phyloP scores from a whole-genome alignment of 495 filamentous ascomycete species.

The Xylaria nigripes region DNA sequence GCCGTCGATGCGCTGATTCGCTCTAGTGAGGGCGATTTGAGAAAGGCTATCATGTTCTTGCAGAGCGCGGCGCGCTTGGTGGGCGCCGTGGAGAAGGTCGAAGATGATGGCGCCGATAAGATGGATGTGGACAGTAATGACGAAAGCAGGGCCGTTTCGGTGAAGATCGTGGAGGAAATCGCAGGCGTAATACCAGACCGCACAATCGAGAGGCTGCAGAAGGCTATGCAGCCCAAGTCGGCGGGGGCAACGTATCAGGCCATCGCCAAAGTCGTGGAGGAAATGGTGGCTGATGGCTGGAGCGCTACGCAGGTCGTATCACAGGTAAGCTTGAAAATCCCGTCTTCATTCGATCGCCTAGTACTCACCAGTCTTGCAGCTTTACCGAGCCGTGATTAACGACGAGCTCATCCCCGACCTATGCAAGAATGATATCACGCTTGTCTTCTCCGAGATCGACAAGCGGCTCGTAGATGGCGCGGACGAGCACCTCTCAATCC shows the following conservation, averaged over 20 bases:
- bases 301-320: constrained; percentile 82
- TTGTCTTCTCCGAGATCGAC: constrained; percentile 85
- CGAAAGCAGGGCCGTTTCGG: constrained; percentile 52
- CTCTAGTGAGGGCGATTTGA: constrained; percentile 86
- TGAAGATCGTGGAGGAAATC: constrained; percentile 82
- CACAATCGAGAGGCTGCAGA: constrained; percentile 59
- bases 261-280: constrained; percentile 68
- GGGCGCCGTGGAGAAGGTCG: constrained; percentile 44
- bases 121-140: constrained; percentile 54
- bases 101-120: constrained; percentile 40
- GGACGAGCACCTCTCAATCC: constrained; percentile 85
- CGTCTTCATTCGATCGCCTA: background rate
- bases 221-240: constrained; percentile 69
- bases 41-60: constrained; percentile 92
- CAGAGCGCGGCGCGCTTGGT: constrained; percentile 82
- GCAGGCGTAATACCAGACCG: constrained; percentile 80
- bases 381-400: constrained; percentile 76
- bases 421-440: constrained; percentile 85
- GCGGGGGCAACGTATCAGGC: constrained; percentile 59
- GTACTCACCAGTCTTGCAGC: constrained; percentile 37
- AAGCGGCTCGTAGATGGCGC: constrained; percentile 95
- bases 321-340: constrained; percentile 48
- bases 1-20: constrained; percentile 74
- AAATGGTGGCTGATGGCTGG: constrained; percentile 96
- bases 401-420: constrained; percentile 73